phyloP scores from a whole-genome alignment of 1,284 basidiomycete genomes.

The Ceratobasidium sp. region DNA sequence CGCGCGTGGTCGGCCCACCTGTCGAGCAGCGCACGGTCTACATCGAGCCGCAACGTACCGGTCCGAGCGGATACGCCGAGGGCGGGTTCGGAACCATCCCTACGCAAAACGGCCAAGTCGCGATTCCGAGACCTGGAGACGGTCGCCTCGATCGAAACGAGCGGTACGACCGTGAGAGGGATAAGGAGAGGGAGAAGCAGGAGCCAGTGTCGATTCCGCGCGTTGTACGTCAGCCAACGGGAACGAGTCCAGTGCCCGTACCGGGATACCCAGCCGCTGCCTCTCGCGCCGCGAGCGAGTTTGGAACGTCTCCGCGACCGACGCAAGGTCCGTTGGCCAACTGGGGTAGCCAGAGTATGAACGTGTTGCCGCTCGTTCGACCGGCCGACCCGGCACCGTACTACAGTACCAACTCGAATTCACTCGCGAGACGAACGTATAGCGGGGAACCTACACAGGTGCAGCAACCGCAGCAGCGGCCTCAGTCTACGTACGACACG shows the following conservation, averaged over 20 bases:
- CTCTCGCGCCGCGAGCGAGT: slow-evolving; percentile 1
- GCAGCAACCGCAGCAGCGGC: slow-evolving; percentile 2
- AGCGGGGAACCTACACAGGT: slow-evolving; percentile 1
- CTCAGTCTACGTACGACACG: slow-evolving; percentile 28
- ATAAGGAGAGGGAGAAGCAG: slow-evolving; percentile 17
- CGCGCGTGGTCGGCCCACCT: slow-evolving; percentile 14
- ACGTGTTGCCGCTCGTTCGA: not conserved
- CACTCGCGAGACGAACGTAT: slow-evolving; percentile 13
- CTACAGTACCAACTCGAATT: not conserved
- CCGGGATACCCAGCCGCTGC: not conserved
- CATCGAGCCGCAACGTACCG: slow-evolving; percentile 22
- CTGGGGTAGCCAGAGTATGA: slow-evolving; percentile 18
- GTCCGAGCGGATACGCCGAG: not conserved
- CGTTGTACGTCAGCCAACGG: slow-evolving; percentile 5
- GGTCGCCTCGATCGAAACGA: slow-evolving; percentile 6
- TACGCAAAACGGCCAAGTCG: slow-evolving; percentile 6
- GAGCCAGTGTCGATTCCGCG: not conserved
- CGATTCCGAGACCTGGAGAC: slow-evolving; percentile 6
- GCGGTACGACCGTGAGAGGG: slow-evolving; percentile 4
- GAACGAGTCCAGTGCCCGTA: slow-evolving; percentile 10
- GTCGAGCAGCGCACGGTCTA: slow-evolving; percentile 13
- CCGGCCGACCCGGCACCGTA: not conserved
- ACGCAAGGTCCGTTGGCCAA: slow-evolving; percentile 3
- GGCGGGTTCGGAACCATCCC: slow-evolving; percentile 2
- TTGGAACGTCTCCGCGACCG: slow-evolving; percentile 31